Evolutionary conservation across 306 rosid genomes (phyloP), one percentile per base, ranked within the genome.

Genomic region (Benincasa hispida): DNA sequence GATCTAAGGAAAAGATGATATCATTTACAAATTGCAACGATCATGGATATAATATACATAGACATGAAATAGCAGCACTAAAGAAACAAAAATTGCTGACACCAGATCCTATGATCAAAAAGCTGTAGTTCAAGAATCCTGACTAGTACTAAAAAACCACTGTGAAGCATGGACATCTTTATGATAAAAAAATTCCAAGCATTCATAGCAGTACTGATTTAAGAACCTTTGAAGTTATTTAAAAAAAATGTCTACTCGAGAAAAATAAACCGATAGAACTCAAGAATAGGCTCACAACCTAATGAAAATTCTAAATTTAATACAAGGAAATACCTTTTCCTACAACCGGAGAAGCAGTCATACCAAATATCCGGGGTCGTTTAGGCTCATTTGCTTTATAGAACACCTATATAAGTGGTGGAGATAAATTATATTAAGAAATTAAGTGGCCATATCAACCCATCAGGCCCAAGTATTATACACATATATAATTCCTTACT

Each of bases 321-420:
- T 47, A 47, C 0, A 70, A 47, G 58, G 21, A 41, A 14, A 62
- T 82, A 94, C 98, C 97, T 90, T 90, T 94, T 74, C 98, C 97
- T n/a, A 91, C 90, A 81, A 94, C 87, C 45, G 97, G 98, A 82
- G 97, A 94, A 42, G 98, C 98, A 50, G 98, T 94, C 98, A 94
- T 94, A 87, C 98, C 97, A 83, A 94, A 94, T 84, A 94, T 86
- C 59, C 98, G 91, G 56, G 98, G 98, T 70, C 73, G 81, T 77
- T 90, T 94, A 56, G 70, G 42, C 48, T 57, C 82, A 73, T 80
- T 75, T 18, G 58, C 27, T 77, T 83, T 78, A 78, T 90, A 87
- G 83, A 86, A 93, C 35, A 77, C 81, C 98, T 94, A 81, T 39
- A 62, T 34, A 79, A 82, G 76, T 50, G 1, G 57, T 74, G 37